Evolutionary conservation across 2,329 filamentous ascomycete species (phyloP).

Genomic region (Exophiala alcalophila): DNA sequence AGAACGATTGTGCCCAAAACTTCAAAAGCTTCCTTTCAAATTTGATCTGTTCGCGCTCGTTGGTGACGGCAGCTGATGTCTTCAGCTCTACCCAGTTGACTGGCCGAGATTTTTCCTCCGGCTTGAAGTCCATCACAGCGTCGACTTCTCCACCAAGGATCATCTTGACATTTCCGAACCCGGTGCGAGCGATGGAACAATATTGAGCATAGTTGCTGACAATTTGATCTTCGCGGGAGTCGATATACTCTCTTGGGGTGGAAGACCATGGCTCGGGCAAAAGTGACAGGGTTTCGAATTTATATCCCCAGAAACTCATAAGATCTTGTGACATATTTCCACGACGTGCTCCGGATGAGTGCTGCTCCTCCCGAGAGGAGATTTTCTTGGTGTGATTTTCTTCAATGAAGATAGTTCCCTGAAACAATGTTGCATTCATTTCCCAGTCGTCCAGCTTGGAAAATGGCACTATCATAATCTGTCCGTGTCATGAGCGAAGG

Average conservation of each 20-base stretch:
- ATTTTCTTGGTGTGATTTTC: constrained; percentile 77
- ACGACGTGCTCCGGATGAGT: constrained; percentile 47
- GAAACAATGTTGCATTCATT: constrained; percentile 90
- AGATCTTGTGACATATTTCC: constrained; percentile 66
- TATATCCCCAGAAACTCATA: constrained; percentile 97
- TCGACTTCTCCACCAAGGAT: constrained; percentile 93
- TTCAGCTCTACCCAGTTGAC: constrained; percentile 96
- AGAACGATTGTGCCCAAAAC: constrained; percentile 94
- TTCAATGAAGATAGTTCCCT: constrained; percentile 74
- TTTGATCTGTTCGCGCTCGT: constrained; percentile 65
- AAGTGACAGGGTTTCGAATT: constrained; percentile 85
- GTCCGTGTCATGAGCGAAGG: constrained; percentile 15
- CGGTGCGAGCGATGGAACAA: constrained; percentile 88
- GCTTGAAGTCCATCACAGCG: constrained; percentile 86
- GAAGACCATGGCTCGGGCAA: constrained; percentile 72
- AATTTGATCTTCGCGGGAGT: constrained; percentile 64
- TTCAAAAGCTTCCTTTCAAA: constrained; percentile 91
- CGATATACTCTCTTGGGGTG: constrained; percentile 72
- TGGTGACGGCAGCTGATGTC: constrained; percentile 71
- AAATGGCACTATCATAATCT: constrained; percentile 85
- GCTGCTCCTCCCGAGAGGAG: constrained; percentile 59
- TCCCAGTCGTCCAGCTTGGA: constrained; percentile 72
- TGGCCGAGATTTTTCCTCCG: constrained; percentile 59
- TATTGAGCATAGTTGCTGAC: constrained; percentile 94
- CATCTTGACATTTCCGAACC: constrained; percentile 70